phyloP scores from a whole-genome alignment of 139 green algal genomes.

The Zygnema circumcarinatum region DNA sequence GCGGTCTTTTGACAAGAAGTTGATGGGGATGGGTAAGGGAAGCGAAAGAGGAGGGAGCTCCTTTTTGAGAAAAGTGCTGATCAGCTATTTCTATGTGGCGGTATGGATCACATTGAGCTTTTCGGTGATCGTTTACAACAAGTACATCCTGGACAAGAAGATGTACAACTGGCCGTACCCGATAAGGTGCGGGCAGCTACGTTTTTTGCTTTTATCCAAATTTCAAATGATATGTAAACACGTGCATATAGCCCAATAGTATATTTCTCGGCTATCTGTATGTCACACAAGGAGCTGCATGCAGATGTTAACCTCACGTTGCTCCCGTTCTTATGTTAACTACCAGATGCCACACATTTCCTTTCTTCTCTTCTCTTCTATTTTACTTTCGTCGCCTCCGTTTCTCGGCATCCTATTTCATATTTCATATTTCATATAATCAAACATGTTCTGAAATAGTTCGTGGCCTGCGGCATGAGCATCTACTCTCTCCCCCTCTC shows the following conservation, averaged over 20 bases:
- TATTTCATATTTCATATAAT: too few species aligned
- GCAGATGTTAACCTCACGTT: too few species aligned
- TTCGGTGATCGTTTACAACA: slow-evolving; percentile 47
- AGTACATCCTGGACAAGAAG: slow-evolving; percentile 58
- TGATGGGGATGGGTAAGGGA: background rate
- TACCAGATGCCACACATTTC: too few species aligned
- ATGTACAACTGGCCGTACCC: slow-evolving; percentile 75
- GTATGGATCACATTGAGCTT: slow-evolving; percentile 45
- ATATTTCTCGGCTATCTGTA: background rate
- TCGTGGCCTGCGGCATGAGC: too few species aligned
- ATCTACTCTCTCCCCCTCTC: background rate
- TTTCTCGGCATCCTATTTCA: too few species aligned
- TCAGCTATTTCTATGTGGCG: slow-evolving; percentile 55
- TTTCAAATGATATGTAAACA: background rate
- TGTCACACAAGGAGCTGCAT: too few species aligned
- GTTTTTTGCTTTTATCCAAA: background rate
- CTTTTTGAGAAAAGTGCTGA: slow-evolving; percentile 16
- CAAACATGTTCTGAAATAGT: too few species aligned
- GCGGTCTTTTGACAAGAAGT: too few species aligned
- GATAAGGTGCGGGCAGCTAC: too few species aligned
- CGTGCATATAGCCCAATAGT: background rate
- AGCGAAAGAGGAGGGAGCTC: slow-evolving; percentile 1
- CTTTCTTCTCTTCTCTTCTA: too few species aligned
- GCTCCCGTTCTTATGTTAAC: too few species aligned
- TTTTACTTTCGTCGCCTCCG: too few species aligned